Conservation (phyloP, 2,329 filamentous ascomycete species). For the Dactylellina haptotyla region DNA sequence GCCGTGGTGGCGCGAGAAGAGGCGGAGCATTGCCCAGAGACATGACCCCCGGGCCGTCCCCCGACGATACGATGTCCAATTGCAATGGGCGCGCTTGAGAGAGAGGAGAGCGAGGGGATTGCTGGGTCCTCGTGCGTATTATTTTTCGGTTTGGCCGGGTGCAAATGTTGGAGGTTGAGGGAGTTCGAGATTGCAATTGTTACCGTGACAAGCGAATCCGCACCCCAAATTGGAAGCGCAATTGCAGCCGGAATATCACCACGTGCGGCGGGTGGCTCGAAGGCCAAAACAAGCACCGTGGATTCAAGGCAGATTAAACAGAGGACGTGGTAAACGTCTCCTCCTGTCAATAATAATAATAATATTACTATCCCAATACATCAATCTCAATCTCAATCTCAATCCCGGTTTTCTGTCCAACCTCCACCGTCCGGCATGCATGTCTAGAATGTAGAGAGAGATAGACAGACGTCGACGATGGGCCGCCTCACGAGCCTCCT, state of each 20-base stretch:
- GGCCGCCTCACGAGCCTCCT: slow-evolving; percentile 6
- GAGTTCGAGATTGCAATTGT: neutral
- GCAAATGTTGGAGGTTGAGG: slow-evolving; percentile 10
- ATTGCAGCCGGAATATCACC: no score
- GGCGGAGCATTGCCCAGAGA: slow-evolving; percentile 30
- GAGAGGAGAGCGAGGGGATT: neutral
- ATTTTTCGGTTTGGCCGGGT: neutral
- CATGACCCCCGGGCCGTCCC: slow-evolving; percentile 3
- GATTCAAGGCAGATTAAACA: no score
- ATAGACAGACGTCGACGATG: neutral
- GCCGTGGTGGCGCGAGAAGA: slow-evolving; percentile 34
- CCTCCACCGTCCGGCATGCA: neutral
- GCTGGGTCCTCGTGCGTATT: neutral
- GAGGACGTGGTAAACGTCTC: no score
- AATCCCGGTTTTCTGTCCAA: neutral
- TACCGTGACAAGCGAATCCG: no score
- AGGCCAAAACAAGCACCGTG: no score
- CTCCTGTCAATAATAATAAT: no score
- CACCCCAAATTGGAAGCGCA: no score
- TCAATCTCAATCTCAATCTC: no score
- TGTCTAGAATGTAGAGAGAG: neutral
- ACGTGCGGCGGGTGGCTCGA: no score
- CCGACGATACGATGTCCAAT: neutral
- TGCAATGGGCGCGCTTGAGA: neutral
- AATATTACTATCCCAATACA: no score